Percentiles rank a stretch among this genome's conserved stretches.
These are phyloP conservation scores for Babesia bovis DNA, from an alignment of 169 alveolate genomes.

Conservation along the genomic window DNA sequence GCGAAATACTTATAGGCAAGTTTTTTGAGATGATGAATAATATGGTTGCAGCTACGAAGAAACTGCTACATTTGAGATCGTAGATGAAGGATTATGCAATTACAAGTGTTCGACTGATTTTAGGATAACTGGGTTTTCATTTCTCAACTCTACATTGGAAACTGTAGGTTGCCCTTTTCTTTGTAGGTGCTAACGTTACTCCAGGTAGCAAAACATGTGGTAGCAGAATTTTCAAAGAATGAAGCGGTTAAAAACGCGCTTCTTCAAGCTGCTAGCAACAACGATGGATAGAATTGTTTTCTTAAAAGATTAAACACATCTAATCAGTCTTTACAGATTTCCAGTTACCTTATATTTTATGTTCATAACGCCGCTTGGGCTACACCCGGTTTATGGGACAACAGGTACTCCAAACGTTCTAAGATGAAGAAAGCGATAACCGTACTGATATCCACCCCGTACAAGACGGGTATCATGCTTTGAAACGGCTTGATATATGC, in stretches of 20 bases:
- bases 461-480: slow-evolving; percentile 56
- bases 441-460: slow-evolving; percentile 73
- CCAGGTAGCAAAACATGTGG: slow-evolving; percentile 21
- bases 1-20: slow-evolving; percentile 43
- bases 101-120: slow-evolving; percentile 42
- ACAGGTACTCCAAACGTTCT: slow-evolving; percentile 57
- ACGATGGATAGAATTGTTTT: no score
- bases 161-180: slow-evolving; percentile 1
- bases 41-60: slow-evolving; percentile 42
- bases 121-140: slow-evolving; percentile 38
- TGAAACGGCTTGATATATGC: slow-evolving; percentile 73
- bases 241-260: slow-evolving; percentile 5
- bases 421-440: slow-evolving; percentile 69
- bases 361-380: slow-evolving; percentile 22
- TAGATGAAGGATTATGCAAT: slow-evolving; percentile 5
- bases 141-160: slow-evolving; percentile 48
- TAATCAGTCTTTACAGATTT: no score
- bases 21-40: not conserved
- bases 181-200: not conserved
- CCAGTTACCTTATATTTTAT: no score
- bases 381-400: slow-evolving; percentile 29
- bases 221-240: slow-evolving; percentile 16
- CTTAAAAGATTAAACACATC: not conserved
- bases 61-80: slow-evolving; percentile 25
- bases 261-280: not conserved